Evolutionary conservation across 2,329 filamentous ascomycete species (phyloP).

Genomic region (Xylariomycetidae sp.): DNA sequence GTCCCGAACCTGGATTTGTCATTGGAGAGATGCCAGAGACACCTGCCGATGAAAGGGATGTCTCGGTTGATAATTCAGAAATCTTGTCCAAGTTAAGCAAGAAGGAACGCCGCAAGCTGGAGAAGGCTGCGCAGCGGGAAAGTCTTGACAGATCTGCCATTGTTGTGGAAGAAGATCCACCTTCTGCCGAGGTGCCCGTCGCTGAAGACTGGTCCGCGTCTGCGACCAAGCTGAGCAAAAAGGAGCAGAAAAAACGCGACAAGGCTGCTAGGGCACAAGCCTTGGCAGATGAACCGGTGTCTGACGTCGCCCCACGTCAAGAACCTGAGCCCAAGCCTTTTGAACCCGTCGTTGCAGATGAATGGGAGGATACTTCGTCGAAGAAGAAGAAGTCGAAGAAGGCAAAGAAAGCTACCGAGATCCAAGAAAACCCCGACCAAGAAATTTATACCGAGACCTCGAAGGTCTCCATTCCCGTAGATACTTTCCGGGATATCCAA

Average conservation of each 20-base stretch:
- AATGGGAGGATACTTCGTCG: slow-evolving; percentile 18
- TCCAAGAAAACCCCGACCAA: slow-evolving; percentile 16
- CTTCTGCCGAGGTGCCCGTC: slow-evolving; percentile 10
- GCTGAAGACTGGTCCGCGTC: slow-evolving; percentile 24
- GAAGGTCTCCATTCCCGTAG: slow-evolving; percentile 8
- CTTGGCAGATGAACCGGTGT: slow-evolving; percentile 19
- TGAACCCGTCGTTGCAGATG: slow-evolving; percentile 12
- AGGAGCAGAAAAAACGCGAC: slow-evolving; percentile 39
- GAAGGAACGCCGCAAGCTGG: slow-evolving; percentile 32
- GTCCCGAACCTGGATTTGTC: slow-evolving; percentile 38
- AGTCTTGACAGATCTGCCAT: slow-evolving; percentile 18
- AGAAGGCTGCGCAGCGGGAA: slow-evolving; percentile 30
- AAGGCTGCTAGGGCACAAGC: slow-evolving; percentile 30
- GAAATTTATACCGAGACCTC: slow-evolving; percentile 11
- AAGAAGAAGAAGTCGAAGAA: slow-evolving; percentile 22
- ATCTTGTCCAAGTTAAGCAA: slow-evolving; percentile 22
- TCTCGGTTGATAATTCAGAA: slow-evolving; percentile 17
- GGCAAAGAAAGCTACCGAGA: slow-evolving; percentile 20
- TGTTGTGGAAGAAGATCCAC: slow-evolving; percentile 12
- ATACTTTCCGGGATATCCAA: slow-evolving; percentile 9
- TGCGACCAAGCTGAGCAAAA: slow-evolving; percentile 27
- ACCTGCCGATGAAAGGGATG: slow-evolving; percentile 30
- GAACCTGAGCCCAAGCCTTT: slow-evolving; percentile 12
- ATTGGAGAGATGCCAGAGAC: slow-evolving; percentile 42
- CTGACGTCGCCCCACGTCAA: slow-evolving; percentile 10